phyloP scores from a whole-genome alignment of 345 rosid genomes.

The Angophora floribunda region DNA sequence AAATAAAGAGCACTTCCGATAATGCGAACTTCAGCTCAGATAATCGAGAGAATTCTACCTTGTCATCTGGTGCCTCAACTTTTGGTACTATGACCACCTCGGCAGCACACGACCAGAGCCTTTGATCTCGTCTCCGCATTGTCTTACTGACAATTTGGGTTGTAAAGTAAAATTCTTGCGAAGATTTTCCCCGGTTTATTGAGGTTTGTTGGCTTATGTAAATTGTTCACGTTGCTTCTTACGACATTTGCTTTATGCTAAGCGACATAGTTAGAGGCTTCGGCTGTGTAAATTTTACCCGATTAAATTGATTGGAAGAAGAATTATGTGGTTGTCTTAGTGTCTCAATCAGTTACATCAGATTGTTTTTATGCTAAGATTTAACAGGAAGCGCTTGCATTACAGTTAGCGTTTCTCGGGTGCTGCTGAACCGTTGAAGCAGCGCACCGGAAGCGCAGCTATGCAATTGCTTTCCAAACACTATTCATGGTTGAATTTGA shows the following conservation, averaged over 20 bases:
- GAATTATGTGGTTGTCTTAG: background rate
- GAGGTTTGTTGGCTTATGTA: background rate
- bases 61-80: slow-evolving; percentile 35
- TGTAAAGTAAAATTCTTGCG: background rate
- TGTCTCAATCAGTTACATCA: background rate
- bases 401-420: background rate
- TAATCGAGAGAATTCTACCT: slow-evolving; percentile 28
- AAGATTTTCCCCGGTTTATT: background rate
- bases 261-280: background rate
- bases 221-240: background rate
- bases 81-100: slow-evolving; percentile 25
- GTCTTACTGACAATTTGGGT: background rate
- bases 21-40: slow-evolving; percentile 34
- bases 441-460: background rate
- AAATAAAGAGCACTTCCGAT: slow-evolving; percentile 16
- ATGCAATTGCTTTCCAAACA: background rate
- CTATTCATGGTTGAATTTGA: background rate
- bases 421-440: background rate
- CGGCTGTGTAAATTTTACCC: background rate
- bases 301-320: background rate
- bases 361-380: background rate
- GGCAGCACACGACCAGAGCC: slow-evolving; percentile 8
- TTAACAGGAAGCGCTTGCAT: background rate
- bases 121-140: background rate
- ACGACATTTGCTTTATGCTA: background rate